Evolutionary conservation across 2,329 filamentous ascomycete species (phyloP), one percentile per base, ranked within the genome.

Genomic region (Magnaporthiopsis incrustans): DNA sequence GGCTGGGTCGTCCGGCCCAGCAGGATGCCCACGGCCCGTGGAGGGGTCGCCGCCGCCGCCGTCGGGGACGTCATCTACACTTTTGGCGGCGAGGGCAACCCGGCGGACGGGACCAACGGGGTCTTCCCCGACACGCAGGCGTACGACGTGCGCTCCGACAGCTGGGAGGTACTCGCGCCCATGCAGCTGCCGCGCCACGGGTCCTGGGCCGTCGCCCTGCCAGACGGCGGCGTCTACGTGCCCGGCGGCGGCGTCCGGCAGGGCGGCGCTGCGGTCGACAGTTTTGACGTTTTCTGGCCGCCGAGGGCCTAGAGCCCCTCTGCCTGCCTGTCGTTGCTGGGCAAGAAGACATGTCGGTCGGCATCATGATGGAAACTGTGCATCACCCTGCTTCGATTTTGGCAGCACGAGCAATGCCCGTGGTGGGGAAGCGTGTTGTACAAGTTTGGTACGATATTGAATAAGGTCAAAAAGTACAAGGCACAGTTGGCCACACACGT

Each of bases 41-140:
- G 75, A 4, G 76, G 76, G 0, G 57, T 71, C 8, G 60, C 65
- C 77, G 69, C 64, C 1, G 72, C 67, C 0, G 68, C 70, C 0
- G 61, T 77, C 33, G 3, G 71, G 67, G 0, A 59, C 1, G 65
- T 65, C n/a, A 66, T 77, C n/a, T 77, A 74, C 61, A 71, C 71
- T 0, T 71, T 78, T 59, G 76, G 76, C 1, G 76, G 75, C 10
- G 75, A 78, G 60, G 76, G 73, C 0, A 74, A 77, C 60, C 35
- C 58, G 0, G 66, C 64, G 33, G 58, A 64, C 18, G 44, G 32
- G 10, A 38, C 57, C 4, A 12, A 3, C 6, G 67, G 67, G 3
- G 59, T 67, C 12, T 67, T 67, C 25, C 59, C 63, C 32, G 61
- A 67, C 57, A 61, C 63, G 18, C 64, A 68, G 62, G 62, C 63